Percentiles rank a stretch among this genome's conserved stretches.
phyloP scores from a whole-genome alignment of 352 stramenopile genomes.

The Globisporangium sylvaticum region DNA sequence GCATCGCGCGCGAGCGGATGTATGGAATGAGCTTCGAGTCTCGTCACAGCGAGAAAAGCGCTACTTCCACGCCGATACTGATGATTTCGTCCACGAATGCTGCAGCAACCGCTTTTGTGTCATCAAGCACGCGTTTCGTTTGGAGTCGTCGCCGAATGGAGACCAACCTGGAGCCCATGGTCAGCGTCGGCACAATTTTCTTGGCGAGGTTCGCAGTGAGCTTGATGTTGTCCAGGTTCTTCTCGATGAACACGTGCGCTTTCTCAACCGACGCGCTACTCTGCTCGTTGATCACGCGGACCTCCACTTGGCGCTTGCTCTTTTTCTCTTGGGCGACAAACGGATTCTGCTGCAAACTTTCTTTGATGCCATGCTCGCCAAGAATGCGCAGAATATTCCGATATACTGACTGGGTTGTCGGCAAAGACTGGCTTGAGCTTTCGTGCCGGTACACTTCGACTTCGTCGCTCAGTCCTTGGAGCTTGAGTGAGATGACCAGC shows the following conservation, averaged over 20 bases:
- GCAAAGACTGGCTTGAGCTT: conserved; percentile 22
- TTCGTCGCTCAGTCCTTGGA: conserved; percentile 31
- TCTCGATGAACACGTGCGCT: conserved; percentile 61
- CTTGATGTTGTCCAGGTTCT: conserved; percentile 37
- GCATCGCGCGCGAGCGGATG: conserved; percentile 36
- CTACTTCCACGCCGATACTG: conserved; percentile 26
- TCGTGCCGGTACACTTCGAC: conserved; percentile 49
- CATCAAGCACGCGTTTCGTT: conserved; percentile 38
- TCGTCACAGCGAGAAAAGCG: conserved; percentile 27
- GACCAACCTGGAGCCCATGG: conserved; percentile 57
- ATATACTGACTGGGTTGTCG: conserved; percentile 53
- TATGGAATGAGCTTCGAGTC: conserved; percentile 45
- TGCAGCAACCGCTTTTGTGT: conserved; percentile 23
- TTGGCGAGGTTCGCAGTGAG: conserved; percentile 45
- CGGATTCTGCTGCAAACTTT: conserved; percentile 63
- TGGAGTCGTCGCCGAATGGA: conserved; percentile 58
- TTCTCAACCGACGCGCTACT: conserved; percentile 37
- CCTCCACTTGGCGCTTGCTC: conserved; percentile 41
- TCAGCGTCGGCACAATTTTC: conserved; percentile 58
- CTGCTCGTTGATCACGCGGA: conserved; percentile 52
- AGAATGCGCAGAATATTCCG: conserved; percentile 41
- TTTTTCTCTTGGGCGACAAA: conserved; percentile 44
- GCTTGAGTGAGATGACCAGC: conserved; percentile 35
- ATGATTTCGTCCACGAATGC: conserved; percentile 35
- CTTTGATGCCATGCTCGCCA: conserved; percentile 51